These are phyloP conservation scores for Exophiala spinifera DNA, from an alignment of 2,329 filamentous ascomycete species.

Conservation along the genomic window DNA sequence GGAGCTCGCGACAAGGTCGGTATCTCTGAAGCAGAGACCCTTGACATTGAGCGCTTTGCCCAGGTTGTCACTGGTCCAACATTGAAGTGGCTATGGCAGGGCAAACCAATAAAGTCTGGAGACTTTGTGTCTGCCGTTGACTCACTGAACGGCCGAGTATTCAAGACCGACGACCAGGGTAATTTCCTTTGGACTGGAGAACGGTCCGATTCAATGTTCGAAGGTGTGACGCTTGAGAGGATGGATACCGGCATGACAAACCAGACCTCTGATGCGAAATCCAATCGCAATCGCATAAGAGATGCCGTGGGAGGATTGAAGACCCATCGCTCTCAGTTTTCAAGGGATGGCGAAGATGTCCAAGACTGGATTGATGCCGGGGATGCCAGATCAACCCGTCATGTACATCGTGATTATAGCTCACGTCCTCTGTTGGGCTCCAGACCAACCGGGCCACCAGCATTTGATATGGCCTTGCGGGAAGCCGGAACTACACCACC, in stretches of 20 bases:
- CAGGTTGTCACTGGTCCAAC: constrained; percentile 75
- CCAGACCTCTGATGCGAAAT: constrained; percentile 17
- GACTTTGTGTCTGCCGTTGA: constrained; percentile 29
- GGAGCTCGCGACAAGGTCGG: constrained; percentile 81
- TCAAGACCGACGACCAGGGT: constrained; percentile 45
- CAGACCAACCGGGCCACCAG: constrained; percentile 9
- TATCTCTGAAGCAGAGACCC: constrained; percentile 87
- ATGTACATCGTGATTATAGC: constrained; percentile 10
- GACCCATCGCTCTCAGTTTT: constrained; percentile 12
- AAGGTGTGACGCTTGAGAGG: constrained; percentile 18
- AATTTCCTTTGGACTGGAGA: constrained; percentile 46
- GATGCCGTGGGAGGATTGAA: constrained; percentile 22
- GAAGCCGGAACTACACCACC: constrained; percentile 13
- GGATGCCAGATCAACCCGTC: constrained; percentile 4
- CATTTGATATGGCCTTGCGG: constrained; percentile 17
- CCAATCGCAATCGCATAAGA: constrained; percentile 18
- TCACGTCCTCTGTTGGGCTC: constrained; percentile 5
- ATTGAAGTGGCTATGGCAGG: constrained; percentile 91
- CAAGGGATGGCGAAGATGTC: constrained; percentile 12
- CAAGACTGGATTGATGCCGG: constrained; percentile 16
- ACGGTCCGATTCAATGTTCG: constrained; percentile 18
- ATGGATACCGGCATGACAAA: constrained; percentile 20
- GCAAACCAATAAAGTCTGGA: constrained; percentile 70
- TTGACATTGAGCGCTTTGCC: constrained; percentile 81
- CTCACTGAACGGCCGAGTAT: constrained; percentile 38